Percentiles rank a stretch among this genome's conserved stretches.
Conservation (phyloP, 257 asterid species). For the Ocimum tenuiflorum region DNA sequence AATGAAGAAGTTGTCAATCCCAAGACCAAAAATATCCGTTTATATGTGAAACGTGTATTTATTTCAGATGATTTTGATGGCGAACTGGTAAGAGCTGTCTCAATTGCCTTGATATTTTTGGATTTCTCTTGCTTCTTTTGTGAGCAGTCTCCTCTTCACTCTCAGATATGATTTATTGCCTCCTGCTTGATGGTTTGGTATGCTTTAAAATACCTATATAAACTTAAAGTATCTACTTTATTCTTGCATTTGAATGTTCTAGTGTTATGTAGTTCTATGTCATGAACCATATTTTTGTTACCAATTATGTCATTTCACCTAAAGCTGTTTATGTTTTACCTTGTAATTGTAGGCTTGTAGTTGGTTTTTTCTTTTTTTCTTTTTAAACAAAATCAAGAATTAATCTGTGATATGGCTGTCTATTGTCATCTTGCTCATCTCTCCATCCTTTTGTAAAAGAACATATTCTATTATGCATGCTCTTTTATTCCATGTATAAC, state of each 20-base stretch:
- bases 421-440: not conserved
- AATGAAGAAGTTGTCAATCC: slow-evolving; percentile 92
- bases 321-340: not conserved
- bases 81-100: slow-evolving; percentile 64
- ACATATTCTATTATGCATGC: too few relatives aligned
- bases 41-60: slow-evolving; percentile 90
- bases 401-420: too few relatives aligned
- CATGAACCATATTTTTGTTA: not conserved
- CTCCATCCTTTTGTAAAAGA: not conserved
- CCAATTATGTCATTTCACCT: not conserved
- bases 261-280: not conserved
- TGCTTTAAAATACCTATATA: not conserved
- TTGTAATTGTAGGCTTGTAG: not conserved
- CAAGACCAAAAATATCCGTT: slow-evolving; percentile 86
- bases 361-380: too few relatives aligned
- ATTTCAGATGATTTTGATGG: slow-evolving; percentile 99
- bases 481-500: not conserved
- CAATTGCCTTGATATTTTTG: not conserved
- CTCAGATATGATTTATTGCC: not conserved
- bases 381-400: not conserved
- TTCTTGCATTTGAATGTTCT: not conserved
- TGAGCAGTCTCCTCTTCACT: not conserved
- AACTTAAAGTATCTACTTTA: not conserved
- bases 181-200: not conserved
- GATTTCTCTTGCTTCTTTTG: not conserved